Evolutionary conservation across 192 early-diverging fungal genomes (phyloP), one percentile per base, ranked within the genome.

Genomic region (Tieghemiomyces parasiticus): DNA sequence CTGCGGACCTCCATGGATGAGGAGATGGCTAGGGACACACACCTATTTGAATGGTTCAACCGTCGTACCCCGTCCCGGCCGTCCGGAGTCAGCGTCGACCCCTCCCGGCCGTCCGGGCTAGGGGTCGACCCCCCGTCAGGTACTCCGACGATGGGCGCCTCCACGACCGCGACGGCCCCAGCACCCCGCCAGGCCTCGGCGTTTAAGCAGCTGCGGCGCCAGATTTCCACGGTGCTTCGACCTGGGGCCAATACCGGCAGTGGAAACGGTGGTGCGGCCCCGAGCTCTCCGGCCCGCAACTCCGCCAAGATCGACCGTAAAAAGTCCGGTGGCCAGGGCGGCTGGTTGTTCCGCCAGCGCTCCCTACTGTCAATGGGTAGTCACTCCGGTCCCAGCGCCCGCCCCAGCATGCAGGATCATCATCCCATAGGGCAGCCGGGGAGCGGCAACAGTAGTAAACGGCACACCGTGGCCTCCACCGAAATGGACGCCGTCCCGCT

Each of bases 1-100:
- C 19, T 31, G 3, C 54, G 13, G 20, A 56, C 55, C 10, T 58
- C 55, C 24, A 58, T 58, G 22, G 55, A 58, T 4, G 55, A 58
- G 16, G 55, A 58, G 26, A 58, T 58, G 26, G 55, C 55, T 2
- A 30, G 55, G 3, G 55, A 58, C 35, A n/a, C 55, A 30, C 55
- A 58, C 32, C 26, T 58, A 3, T 58, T 58, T 35, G 55, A 58
- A 22, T 58, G 55, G 55, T 58, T 58, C 26, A 58, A 30, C 55
- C 34, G 35, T 20, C 50, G 26, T 42, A 24, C 14, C 50, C 50
- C 16, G 26, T 25, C 13, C 50, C 24, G 50, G 50, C 4, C 26
- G 50, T 25, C 50, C 50, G 2, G 38, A 42, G 8, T 10, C 38
- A 42, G 8, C 38, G 12, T 20, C 12, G 12, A 20, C 49, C 12